phyloP scores from a whole-genome alignment of 2,329 filamentous ascomycete species.

The Fusarium haematococcum region DNA sequence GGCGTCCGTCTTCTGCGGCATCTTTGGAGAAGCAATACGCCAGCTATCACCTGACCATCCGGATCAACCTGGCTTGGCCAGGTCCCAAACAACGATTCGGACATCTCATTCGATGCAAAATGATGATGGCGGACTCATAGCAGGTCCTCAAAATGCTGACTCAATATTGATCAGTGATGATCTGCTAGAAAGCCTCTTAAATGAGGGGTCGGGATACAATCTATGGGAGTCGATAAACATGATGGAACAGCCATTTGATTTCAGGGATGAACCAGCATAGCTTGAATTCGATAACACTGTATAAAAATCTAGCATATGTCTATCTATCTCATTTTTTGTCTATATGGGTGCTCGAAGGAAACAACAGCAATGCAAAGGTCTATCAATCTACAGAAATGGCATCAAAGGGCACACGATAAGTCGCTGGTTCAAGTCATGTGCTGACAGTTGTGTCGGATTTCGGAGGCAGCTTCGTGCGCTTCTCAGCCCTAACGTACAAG shows the following conservation, averaged over 20 bases:
- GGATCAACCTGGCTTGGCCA: accelerated
- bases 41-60: not conserved
- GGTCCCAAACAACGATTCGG: not conserved
- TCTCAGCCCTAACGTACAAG: conserved; percentile 63
- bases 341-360: not conserved
- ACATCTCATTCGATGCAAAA: not conserved
- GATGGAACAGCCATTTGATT: not conserved
- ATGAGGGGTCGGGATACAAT: not conserved
- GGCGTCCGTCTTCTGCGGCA: not conserved
- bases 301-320: not conserved
- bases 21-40: not conserved
- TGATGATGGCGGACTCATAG: not conserved
- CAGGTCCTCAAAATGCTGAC: accelerated
- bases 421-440: not conserved
- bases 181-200: not conserved
- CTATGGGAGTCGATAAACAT: not conserved
- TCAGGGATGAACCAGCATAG: not conserved
- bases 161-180: not conserved
- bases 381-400: not conserved
- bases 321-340: not conserved
- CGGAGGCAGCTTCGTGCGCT: conserved; percentile 61
- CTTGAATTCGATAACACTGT: not conserved
- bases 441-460: not conserved
- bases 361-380: not conserved
- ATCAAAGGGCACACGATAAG: not conserved